phyloP scores from a whole-genome alignment of 176 grass and related monocot species.

The Rhynchospora tenuis region DNA sequence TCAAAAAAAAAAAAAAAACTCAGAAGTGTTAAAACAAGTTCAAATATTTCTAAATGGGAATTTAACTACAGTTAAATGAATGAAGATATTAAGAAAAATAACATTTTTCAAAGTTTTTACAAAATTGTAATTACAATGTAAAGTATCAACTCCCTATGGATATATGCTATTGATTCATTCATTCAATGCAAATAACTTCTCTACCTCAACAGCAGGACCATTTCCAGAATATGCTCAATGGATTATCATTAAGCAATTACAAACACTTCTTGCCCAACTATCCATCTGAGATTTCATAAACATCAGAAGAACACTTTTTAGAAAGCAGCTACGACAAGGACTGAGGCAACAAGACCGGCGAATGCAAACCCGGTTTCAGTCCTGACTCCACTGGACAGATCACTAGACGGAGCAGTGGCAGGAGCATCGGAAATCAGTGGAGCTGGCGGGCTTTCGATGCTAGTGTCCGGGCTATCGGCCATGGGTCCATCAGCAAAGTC shows the following conservation, averaged over 20 bases:
- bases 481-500: slow-evolving; percentile 9
- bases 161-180: not conserved
- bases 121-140: not conserved
- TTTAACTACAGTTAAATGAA: not conserved
- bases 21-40: not conserved
- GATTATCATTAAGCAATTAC: not conserved
- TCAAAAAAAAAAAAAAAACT: too few species aligned
- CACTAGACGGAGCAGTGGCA: slow-evolving; percentile 27
- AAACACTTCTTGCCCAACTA: not conserved
- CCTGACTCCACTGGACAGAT: slow-evolving; percentile 28
- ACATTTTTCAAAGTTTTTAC: not conserved
- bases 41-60: not conserved
- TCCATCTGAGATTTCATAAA: not conserved
- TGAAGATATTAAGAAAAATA: not conserved
- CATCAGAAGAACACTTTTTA: not conserved
- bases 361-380: slow-evolving; percentile 7
- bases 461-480: slow-evolving; percentile 4
- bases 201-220: not conserved
- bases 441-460: slow-evolving; percentile 37
- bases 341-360: slow-evolving; percentile 13
- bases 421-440: slow-evolving; percentile 20
- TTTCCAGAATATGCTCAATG: not conserved
- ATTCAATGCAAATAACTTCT: not conserved
- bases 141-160: not conserved
- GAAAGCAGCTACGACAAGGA: slow-evolving; percentile 18